These are phyloP conservation scores for Scleroderma bovista DNA, from an alignment of 768 basidiomycete genomes.

Conservation along the genomic window DNA sequence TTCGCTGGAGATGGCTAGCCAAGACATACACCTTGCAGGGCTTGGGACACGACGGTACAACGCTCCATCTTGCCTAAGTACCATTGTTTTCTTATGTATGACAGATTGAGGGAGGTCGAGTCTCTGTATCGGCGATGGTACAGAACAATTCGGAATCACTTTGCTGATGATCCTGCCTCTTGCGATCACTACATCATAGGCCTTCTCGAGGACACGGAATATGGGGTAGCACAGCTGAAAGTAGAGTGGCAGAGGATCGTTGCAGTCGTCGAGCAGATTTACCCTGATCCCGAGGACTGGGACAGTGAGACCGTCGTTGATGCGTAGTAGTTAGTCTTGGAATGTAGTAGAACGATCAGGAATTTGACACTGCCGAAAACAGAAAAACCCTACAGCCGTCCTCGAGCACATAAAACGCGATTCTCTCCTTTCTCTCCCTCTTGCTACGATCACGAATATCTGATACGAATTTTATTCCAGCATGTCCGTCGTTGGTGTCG, in stretches of 20 bases:
- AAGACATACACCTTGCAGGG: neutral
- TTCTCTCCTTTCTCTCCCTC: neutral
- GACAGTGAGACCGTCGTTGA: neutral
- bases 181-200: neutral
- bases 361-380: constrained; percentile 17
- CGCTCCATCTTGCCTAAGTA: neutral
- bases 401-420: constrained; percentile 7
- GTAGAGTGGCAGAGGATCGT: neutral
- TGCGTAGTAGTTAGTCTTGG: constrained; percentile 5
- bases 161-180: neutral
- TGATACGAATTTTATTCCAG: neutral
- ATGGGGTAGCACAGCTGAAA: neutral
- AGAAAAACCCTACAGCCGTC: constrained; percentile 18
- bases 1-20: neutral
- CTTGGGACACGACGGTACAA: neutral
- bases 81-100: neutral
- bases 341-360: constrained; percentile 23
- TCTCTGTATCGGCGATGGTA: neutral
- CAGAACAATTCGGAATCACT: neutral
- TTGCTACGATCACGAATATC: neutral
- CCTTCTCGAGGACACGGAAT: neutral
- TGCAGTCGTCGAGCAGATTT: neutral
- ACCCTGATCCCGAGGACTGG: neutral
- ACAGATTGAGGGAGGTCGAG: neutral
- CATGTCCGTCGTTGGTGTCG: constrained; percentile 94